Percentiles rank a stretch among this genome's conserved stretches.
Evolutionary conservation across 352 stramenopile genomes (phyloP).

Genomic region (Globisporangium uncinulatum): DNA sequence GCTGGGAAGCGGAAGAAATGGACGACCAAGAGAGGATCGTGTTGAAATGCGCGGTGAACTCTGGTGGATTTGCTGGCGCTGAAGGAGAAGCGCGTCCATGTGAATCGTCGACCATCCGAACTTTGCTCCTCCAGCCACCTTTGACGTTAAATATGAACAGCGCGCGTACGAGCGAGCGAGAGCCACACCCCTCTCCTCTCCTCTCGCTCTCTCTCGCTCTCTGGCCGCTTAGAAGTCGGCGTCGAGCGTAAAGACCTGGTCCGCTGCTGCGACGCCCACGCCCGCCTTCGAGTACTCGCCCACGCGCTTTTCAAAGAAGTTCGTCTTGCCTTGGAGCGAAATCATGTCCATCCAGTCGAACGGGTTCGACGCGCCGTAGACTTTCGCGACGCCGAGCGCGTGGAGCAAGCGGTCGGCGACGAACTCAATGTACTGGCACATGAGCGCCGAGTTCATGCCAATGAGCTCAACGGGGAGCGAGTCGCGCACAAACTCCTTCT

Average conservation of each 20-base stretch:
- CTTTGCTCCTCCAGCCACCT: neutral
- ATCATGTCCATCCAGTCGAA: constrained; percentile 99
- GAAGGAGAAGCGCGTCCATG: neutral
- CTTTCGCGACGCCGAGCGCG: constrained; percentile 88
- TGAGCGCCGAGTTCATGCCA: constrained; percentile 97
- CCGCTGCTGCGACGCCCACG: constrained; percentile 86
- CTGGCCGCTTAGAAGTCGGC: constrained; percentile 85
- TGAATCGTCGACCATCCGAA: neutral
- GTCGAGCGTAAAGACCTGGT: constrained; percentile 92
- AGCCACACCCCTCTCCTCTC: neutral
- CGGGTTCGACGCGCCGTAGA: constrained; percentile 94
- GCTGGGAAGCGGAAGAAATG: no score
- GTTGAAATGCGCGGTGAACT: no score
- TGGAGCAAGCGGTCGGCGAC: constrained; percentile 94
- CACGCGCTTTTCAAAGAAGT: constrained; percentile 98
- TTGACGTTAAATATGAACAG: constrained; percentile 15
- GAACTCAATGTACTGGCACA: constrained; percentile 99
- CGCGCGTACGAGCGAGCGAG: neutral
- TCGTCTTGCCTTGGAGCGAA: constrained; percentile 97
- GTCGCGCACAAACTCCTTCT: constrained; percentile 97
- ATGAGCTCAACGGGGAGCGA: constrained; percentile 98
- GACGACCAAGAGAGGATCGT: no score
- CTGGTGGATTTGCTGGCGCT: no score
- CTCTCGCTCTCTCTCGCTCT: neutral
- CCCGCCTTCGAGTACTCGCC: constrained; percentile 98